Evolutionary conservation across 2,329 filamentous ascomycete genomes (phyloP).

Genomic region (Chalaropsis ovoidea): DNA sequence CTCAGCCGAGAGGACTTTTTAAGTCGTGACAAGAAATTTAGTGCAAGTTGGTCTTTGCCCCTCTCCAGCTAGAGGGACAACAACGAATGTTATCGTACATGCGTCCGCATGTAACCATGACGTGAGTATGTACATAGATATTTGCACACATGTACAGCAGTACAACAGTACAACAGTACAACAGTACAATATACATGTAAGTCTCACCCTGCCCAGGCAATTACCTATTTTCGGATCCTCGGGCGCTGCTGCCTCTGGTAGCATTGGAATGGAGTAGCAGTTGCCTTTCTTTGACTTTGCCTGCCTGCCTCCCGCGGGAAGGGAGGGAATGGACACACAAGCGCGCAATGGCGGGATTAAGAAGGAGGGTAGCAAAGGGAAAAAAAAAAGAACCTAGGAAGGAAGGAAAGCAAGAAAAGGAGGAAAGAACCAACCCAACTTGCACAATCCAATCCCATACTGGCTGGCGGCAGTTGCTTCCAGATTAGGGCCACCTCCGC

Average conservation of each 20-base stretch:
- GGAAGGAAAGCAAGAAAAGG: neutral
- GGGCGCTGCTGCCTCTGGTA: neutral
- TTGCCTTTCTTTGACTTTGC: too few species aligned
- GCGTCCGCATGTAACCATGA: neutral
- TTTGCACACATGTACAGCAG: neutral
- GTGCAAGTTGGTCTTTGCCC: neutral
- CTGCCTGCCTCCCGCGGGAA: neutral
- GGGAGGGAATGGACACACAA: neutral
- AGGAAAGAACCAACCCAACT: neutral
- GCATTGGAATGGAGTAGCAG: neutral
- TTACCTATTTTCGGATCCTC: neutral
- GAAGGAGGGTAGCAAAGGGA: neutral
- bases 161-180: neutral
- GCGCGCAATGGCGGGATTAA: constrained; percentile 3
- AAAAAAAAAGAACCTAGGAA: neutral
- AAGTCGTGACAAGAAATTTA: constrained; percentile 6
- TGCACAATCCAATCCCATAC: neutral
- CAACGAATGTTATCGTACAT: neutral
- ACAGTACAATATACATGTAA: neutral
- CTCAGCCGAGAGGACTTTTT: neutral
- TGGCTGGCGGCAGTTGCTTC: neutral
- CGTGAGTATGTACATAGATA: neutral
- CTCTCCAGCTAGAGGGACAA: neutral
- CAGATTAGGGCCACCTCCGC: neutral
- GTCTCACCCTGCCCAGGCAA: neutral